A percentile compares a stretch with the other conserved stretches of the same genome.
Evolutionary conservation across 2,329 filamentous ascomycete genomes (phyloP).

Genomic region (Aspergillus calidoustus): DNA sequence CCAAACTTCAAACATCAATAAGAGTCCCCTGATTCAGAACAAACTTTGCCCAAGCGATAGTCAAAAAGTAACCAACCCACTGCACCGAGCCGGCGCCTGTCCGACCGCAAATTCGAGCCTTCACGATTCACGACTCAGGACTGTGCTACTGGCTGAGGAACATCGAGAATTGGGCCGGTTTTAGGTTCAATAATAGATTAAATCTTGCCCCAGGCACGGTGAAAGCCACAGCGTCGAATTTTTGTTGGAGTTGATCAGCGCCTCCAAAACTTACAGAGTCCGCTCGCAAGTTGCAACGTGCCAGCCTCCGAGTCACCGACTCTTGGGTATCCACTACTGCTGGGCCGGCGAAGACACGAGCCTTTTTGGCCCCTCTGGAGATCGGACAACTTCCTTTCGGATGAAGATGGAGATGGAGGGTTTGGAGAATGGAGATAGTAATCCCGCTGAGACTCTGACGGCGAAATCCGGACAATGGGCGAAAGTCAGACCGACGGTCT

Average conservation of each 20-base stretch:
- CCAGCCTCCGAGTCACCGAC: conserved; percentile 22
- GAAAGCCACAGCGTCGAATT: not conserved
- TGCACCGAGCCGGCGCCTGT: conserved; percentile 6
- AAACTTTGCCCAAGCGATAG: conserved; percentile 1
- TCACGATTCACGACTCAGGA: not conserved
- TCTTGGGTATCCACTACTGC: conserved; percentile 19
- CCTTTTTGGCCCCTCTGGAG: conserved; percentile 6
- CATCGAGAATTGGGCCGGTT: conserved; percentile 7
- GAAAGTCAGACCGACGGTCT: not conserved
- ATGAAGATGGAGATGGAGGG: not conserved
- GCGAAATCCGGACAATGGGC: conserved; percentile 4
- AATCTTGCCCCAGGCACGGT: not conserved
- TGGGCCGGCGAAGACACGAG: not conserved
- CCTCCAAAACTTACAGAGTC: not conserved
- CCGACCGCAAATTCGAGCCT: conserved; percentile 1
- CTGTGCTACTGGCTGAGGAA: not conserved
- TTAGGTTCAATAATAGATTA: conserved; percentile 15
- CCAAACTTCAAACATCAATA: not conserved
- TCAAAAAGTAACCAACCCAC: not conserved
- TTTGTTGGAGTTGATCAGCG: conserved; percentile 15
- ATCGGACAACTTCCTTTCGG: not conserved
- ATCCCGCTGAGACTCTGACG: conserved; percentile 1
- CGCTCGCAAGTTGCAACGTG: conserved; percentile 19
- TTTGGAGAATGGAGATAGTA: not conserved
- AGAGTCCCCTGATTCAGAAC: conserved; percentile 6